These are phyloP conservation scores for Talaromyces thailandensis DNA, from an alignment of 495 filamentous ascomycete genomes.

Conservation along the genomic window DNA sequence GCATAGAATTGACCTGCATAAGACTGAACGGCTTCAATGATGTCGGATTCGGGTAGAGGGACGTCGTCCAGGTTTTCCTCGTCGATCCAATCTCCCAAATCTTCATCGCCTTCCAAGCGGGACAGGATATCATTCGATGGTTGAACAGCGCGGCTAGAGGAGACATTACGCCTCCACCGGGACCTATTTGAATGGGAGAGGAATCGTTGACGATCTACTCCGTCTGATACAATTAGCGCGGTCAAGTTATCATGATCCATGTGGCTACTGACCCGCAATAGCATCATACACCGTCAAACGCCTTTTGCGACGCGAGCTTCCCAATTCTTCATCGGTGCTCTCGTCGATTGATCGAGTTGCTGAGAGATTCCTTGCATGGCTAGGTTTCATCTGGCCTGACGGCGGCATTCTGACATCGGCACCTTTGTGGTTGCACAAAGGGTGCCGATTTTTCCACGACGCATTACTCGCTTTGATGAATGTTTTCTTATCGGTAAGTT, in stretches of 20 bases:
- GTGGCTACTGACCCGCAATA: conserved; percentile 52
- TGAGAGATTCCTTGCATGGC: conserved; percentile 13
- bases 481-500: background rate
- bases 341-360: background rate
- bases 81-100: background rate
- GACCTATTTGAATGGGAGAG: conserved; percentile 28
- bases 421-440: no score
- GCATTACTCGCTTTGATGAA: background rate
- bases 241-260: background rate
- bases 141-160: conserved; percentile 40
- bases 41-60: conserved; percentile 58
- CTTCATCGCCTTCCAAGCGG: conserved; percentile 15
- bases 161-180: conserved; percentile 40
- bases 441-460: background rate
- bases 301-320: conserved; percentile 5
- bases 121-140: conserved; percentile 73
- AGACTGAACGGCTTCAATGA: conserved; percentile 66
- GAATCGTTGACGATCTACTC: conserved; percentile 36
- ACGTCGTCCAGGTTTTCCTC: conserved; percentile 14
- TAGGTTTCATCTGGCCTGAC: conserved; percentile 13
- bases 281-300: conserved; percentile 66
- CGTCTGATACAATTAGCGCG: conserved; percentile 30
- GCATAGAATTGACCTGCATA: conserved; percentile 70
- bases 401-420: background rate
- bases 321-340: conserved; percentile 4